Percentiles rank a stretch among this genome's conserved stretches.
These are phyloP conservation scores for Phylloboletellus chloephorus DNA, from an alignment of 1,284 basidiomycete genomes.

Conservation along the genomic window DNA sequence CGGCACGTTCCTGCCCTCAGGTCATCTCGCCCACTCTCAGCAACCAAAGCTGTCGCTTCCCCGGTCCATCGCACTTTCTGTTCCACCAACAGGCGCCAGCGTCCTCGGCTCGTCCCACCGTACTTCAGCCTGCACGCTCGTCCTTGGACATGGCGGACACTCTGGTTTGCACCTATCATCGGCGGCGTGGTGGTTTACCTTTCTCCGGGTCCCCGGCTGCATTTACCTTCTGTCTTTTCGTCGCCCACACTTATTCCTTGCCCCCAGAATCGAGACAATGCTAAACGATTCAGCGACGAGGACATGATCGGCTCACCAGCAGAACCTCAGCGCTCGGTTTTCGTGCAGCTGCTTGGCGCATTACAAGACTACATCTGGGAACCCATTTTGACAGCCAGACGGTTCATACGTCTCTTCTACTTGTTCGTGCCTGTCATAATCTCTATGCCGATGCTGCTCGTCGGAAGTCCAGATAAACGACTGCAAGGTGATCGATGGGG, in stretches of 20 bases:
- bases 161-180: slow-evolving; percentile 54
- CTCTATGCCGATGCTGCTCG: slow-evolving; percentile 77
- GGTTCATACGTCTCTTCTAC: slow-evolving; percentile 80
- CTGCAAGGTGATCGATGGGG: slow-evolving; percentile 75
- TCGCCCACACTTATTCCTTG: slow-evolving; percentile 64
- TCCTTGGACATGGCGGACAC: slow-evolving; percentile 31
- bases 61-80: slow-evolving; percentile 10
- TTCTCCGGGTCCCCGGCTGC: slow-evolving; percentile 36
- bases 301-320: slow-evolving; percentile 56
- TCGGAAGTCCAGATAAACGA: slow-evolving; percentile 57
- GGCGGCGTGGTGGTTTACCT: slow-evolving; percentile 51
- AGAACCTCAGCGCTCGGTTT: slow-evolving; percentile 48
- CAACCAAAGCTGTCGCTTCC: background rate
- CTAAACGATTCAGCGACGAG: slow-evolving; percentile 20
- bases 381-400: slow-evolving; percentile 76
- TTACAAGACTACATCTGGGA: slow-evolving; percentile 68
- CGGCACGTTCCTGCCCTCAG: slow-evolving; percentile 4
- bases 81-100: slow-evolving; percentile 4
- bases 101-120: slow-evolving; percentile 6
- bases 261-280: slow-evolving; percentile 27
- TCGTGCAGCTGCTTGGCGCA: slow-evolving; percentile 39
- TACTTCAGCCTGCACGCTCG: slow-evolving; percentile 22
- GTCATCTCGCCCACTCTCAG: slow-evolving; percentile 4
- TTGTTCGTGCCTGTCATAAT: slow-evolving; percentile 89
- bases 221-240: slow-evolving; percentile 45